These are phyloP conservation scores for Geotrichum ghanense DNA, from an alignment of 805 yeast genomes.

Conservation along the genomic window DNA sequence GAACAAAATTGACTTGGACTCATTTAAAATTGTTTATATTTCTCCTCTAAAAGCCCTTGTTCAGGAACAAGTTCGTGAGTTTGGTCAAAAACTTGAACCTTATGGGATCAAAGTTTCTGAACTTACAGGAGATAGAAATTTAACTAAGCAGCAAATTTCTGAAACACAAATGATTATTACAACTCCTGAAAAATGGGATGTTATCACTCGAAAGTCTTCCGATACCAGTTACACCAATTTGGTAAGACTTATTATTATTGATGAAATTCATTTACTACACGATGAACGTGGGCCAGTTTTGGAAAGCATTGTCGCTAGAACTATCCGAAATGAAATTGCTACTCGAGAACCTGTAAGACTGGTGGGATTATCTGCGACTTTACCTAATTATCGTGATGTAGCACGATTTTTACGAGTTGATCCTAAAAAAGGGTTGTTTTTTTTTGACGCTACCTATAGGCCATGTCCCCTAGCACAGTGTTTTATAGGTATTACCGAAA, in stretches of 20 bases:
- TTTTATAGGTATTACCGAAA: conserved; percentile 79
- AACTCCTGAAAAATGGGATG: conserved; percentile 98
- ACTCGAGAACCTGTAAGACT: conserved; percentile 47
- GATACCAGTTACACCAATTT: conserved; percentile 53
- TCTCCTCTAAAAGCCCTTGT: conserved; percentile 94
- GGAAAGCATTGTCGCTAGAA: conserved; percentile 77
- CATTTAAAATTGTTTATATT: conserved; percentile 72
- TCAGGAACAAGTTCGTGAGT: conserved; percentile 87
- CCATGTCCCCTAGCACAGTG: conserved; percentile 91
- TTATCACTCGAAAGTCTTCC: conserved; percentile 71
- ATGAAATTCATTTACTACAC: conserved; percentile 86
- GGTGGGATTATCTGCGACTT: conserved; percentile 84
- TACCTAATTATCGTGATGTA: conserved; percentile 82
- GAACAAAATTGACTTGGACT: conserved; percentile 40
- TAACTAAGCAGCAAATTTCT: conserved; percentile 62
- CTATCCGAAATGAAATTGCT: conserved; percentile 36
- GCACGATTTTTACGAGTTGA: conserved; percentile 69
- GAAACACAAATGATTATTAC: conserved; percentile 79
- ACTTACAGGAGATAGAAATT: conserved; percentile 78
- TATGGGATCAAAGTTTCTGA: conserved; percentile 70
- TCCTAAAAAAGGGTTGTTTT: conserved; percentile 47
- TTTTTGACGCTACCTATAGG: conserved; percentile 71
- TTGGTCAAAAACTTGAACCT: conserved; percentile 52
- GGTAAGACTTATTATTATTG: conserved; percentile 67
- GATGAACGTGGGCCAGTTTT: conserved; percentile 93